Evolutionary conservation across 768 basidiomycete species (phyloP).

Genomic region (Xerocomellus chrysenteron): DNA sequence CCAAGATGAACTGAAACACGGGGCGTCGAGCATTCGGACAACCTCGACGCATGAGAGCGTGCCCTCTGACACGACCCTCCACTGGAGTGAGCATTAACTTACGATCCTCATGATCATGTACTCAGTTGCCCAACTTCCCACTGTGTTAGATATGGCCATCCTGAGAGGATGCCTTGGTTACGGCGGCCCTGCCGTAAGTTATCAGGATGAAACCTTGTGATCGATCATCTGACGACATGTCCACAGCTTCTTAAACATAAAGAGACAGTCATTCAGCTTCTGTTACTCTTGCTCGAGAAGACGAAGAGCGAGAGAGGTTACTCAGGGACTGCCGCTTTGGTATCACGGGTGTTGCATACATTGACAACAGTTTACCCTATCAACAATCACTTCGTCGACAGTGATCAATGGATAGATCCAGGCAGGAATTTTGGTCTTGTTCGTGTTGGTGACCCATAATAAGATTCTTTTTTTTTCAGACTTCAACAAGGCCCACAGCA

Average conservation of each 20-base stretch:
- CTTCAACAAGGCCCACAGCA: conserved; percentile 61
- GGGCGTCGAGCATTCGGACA: conserved; percentile 83
- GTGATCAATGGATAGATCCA: conserved; percentile 73
- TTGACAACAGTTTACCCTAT: conserved; percentile 73
- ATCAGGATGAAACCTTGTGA: neutral
- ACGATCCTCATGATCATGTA: neutral
- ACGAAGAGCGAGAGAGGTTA: conserved; percentile 90
- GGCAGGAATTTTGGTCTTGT: conserved; percentile 43
- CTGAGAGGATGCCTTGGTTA: conserved; percentile 80
- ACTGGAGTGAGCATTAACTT: conserved; percentile 70
- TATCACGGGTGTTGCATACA: conserved; percentile 73
- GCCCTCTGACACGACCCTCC: conserved; percentile 84
- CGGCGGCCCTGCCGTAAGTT: conserved; percentile 59
- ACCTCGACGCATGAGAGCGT: conserved; percentile 72
- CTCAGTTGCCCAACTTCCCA: conserved; percentile 1
- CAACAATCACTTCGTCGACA: conserved; percentile 80
- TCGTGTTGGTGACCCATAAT: conserved; percentile 6
- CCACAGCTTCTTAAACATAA: conserved; percentile 70
- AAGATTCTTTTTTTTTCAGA: conserved; percentile 35
- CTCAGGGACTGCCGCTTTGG: conserved; percentile 71
- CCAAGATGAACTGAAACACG: conserved; percentile 81
- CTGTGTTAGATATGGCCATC: conserved; percentile 65
- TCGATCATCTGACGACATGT: conserved; percentile 1
- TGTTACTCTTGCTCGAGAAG: conserved; percentile 68
- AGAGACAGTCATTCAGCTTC: conserved; percentile 57